Conservation (phyloP, 441 rosid genomes). For the Arabidopsis hybrid region DNA sequence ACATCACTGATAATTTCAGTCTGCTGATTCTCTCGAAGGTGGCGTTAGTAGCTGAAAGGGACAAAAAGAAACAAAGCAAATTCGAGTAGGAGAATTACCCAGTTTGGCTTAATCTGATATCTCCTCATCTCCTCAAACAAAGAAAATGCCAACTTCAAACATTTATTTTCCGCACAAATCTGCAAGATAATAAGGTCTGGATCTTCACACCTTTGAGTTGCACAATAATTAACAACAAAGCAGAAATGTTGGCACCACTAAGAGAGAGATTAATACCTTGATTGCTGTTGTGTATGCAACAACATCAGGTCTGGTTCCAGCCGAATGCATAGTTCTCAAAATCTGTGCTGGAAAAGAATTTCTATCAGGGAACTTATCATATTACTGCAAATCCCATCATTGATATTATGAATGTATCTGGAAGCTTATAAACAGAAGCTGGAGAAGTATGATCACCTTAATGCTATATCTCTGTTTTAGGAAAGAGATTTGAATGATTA, state of each 20-base stretch:
- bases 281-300: constrained; percentile 90
- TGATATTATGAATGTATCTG: neutral
- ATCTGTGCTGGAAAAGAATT: constrained; percentile 72
- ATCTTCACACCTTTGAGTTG: constrained; percentile 40
- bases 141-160: constrained; percentile 73
- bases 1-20: constrained; percentile 1
- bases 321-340: constrained; percentile 73
- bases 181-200: constrained; percentile 43
- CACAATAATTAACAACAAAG: constrained; percentile 36
- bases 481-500: constrained; percentile 24
- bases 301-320: constrained; percentile 85
- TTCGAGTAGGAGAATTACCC: constrained; percentile 53
- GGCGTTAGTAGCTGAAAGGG: constrained; percentile 7
- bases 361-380: constrained; percentile 44
- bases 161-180: constrained; percentile 76
- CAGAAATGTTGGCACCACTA: constrained; percentile 18
- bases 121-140: constrained; percentile 86
- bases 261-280: constrained; percentile 62
- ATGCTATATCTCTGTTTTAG: constrained; percentile 11
- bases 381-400: constrained; percentile 3
- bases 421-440: constrained; percentile 27
- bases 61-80: constrained; percentile 19
- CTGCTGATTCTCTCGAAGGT: too few species aligned
- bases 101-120: constrained; percentile 73
- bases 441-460: constrained; percentile 25